These are phyloP conservation scores for Phymatotrichopsis omnivora DNA, from an alignment of 2,329 filamentous ascomycete genomes.

Conservation along the genomic window DNA sequence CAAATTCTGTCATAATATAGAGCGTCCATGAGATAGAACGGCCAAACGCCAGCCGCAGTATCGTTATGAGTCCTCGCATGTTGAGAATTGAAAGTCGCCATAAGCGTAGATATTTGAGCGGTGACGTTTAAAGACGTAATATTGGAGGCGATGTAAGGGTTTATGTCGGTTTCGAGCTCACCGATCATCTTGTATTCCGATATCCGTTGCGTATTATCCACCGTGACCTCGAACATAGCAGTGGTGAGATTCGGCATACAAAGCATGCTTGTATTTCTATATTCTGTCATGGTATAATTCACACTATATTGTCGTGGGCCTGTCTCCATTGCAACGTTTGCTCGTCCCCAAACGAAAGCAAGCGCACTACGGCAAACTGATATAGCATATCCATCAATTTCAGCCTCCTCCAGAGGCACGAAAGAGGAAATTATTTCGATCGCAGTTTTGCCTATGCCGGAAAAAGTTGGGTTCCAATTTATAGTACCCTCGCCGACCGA, in stretches of 20 bases:
- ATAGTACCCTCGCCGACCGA: too few relatives aligned
- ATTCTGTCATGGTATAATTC: slow-evolving; percentile 6
- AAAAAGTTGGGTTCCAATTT: too few relatives aligned
- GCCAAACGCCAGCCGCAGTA: slow-evolving; percentile 38
- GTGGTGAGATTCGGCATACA: slow-evolving; percentile 35
- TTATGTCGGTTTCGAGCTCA: slow-evolving; percentile 1
- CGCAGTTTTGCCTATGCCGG: too few relatives aligned
- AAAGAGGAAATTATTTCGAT: too few relatives aligned
- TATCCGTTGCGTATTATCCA: slow-evolving; percentile 34
- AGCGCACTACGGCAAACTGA: slow-evolving; percentile 19
- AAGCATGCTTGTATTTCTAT: slow-evolving; percentile 31
- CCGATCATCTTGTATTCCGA: slow-evolving; percentile 13
- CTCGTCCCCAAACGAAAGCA: slow-evolving; percentile 7
- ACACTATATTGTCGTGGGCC: slow-evolving; percentile 3
- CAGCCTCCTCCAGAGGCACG: too few relatives aligned
- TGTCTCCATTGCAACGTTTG: neutral
- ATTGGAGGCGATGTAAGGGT: slow-evolving; percentile 10
- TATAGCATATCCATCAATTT: too few relatives aligned
- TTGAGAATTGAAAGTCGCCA: slow-evolving; percentile 34
- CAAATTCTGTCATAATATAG: slow-evolving; percentile 34
- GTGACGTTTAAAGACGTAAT: slow-evolving; percentile 14
- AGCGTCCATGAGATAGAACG: slow-evolving; percentile 41
- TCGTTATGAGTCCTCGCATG: slow-evolving; percentile 39
- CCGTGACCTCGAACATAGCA: slow-evolving; percentile 34
- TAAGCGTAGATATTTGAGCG: slow-evolving; percentile 10